Percentiles rank a stretch among this genome's conserved stretches.
phyloP scores from a whole-genome alignment of 1,284 basidiomycete species.

The Ceratobasidium sp. region DNA sequence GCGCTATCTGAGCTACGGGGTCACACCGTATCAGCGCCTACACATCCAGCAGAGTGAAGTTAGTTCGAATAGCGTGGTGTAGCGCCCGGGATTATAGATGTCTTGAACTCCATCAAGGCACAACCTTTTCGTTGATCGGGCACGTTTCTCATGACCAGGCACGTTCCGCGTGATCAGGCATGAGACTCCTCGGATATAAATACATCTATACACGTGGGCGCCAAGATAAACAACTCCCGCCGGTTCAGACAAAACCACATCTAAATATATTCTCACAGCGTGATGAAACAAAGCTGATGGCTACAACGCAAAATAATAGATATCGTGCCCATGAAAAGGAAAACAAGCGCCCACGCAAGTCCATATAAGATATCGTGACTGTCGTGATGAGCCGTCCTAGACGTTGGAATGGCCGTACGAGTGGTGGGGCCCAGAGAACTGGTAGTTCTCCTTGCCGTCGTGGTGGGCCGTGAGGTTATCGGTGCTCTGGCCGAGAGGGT shows the following conservation, averaged over 20 bases:
- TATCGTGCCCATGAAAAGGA: neutral
- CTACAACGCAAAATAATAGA: neutral
- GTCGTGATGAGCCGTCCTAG: neutral
- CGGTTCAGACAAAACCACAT: neutral
- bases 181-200: neutral
- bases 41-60: no score
- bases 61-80: no score
- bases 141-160: no score
- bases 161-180: no score
- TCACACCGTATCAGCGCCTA: no score
- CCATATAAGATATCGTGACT: neutral
- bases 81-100: no score
- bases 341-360: neutral
- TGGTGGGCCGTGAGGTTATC: conserved; percentile 26
- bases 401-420: conserved; percentile 22
- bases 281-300: neutral
- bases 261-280: neutral
- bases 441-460: conserved; percentile 20
- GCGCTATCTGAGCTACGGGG: no score
- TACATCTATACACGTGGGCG: neutral
- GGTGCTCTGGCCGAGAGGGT: conserved; percentile 28
- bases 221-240: no score
- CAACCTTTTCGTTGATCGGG: no score
- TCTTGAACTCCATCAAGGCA: no score
- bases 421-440: conserved; percentile 1